Percentiles rank a stretch among this genome's conserved stretches.
phyloP scores from a whole-genome alignment of 2,329 filamentous ascomycete genomes.

The Aspergillus persii region DNA sequence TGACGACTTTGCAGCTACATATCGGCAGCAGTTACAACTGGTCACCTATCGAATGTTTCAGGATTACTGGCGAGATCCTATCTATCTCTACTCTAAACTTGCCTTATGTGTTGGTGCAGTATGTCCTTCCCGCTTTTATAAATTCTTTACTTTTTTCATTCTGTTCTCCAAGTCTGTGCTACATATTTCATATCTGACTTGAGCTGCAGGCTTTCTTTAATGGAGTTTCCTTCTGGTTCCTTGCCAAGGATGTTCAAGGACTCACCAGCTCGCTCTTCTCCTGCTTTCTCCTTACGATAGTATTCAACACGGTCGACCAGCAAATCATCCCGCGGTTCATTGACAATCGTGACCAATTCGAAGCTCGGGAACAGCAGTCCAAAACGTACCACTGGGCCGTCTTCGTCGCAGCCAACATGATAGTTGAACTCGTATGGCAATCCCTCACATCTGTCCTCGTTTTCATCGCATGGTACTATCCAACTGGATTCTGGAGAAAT shows the following conservation, averaged over 20 bases:
- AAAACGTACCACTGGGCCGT: constrained; percentile 73
- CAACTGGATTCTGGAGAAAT: constrained; percentile 50
- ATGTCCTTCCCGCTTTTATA: not conserved
- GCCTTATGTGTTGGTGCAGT: constrained; percentile 61
- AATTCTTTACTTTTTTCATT: not conserved
- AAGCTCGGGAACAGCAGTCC: constrained; percentile 60
- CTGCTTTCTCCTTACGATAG: constrained; percentile 80
- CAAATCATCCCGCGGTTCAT: constrained; percentile 61
- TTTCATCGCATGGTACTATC: constrained; percentile 68
- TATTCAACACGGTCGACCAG: constrained; percentile 63
- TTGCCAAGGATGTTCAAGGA: constrained; percentile 72
- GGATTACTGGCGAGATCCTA: constrained; percentile 87
- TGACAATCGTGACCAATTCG: constrained; percentile 58
- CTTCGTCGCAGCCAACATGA: constrained; percentile 68
- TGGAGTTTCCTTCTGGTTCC: constrained; percentile 77
- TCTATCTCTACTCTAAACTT: constrained; percentile 83
- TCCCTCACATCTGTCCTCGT: constrained; percentile 61
- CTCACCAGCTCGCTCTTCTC: constrained; percentile 88
- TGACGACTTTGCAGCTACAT: constrained; percentile 78
- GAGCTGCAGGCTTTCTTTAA: constrained; percentile 63
- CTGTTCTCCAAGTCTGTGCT: not conserved
- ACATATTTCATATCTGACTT: not conserved
- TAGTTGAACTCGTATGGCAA: constrained; percentile 69
- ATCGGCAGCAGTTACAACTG: constrained; percentile 63
- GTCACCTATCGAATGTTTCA: constrained; percentile 78